A percentile compares a stretch with the other conserved stretches of the same genome.
Evolutionary conservation across 2,329 filamentous ascomycete genomes (phyloP).

Genomic region (Cephalotrichum gorgonifer): DNA sequence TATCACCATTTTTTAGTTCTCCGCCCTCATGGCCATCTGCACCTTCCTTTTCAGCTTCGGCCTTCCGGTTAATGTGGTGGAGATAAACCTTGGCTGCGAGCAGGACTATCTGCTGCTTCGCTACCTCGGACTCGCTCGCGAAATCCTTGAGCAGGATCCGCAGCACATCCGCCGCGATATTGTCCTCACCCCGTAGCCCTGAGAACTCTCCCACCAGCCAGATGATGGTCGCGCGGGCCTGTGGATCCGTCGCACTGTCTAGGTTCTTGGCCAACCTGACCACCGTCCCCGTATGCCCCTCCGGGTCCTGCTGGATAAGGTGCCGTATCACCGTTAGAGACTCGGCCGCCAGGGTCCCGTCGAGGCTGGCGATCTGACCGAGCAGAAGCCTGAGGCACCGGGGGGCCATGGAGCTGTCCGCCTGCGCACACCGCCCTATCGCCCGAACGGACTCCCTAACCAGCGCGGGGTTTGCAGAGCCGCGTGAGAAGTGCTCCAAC

Average conservation of each 20-base stretch:
- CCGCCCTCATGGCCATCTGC: constrained; percentile 15
- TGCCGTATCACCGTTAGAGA: constrained; percentile 91
- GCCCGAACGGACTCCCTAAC: constrained; percentile 85
- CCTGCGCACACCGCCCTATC: constrained; percentile 87
- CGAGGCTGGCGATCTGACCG: constrained; percentile 77
- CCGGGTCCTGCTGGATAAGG: constrained; percentile 83
- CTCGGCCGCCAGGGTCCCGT: constrained; percentile 82
- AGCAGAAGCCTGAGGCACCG: constrained; percentile 77
- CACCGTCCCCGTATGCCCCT: constrained; percentile 73
- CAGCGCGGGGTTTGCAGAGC: constrained; percentile 55
- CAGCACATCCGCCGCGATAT: constrained; percentile 86
- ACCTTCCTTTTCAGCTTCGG: constrained; percentile 25
- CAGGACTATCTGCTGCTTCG: constrained; percentile 84
- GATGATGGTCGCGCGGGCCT: constrained; percentile 86
- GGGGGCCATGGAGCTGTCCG: constrained; percentile 57
- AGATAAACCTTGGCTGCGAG: constrained; percentile 95
- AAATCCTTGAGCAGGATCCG: constrained; percentile 83
- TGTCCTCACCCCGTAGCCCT: constrained; percentile 67
- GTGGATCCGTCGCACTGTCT: constrained; percentile 76
- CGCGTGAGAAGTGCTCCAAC: constrained; percentile 82
- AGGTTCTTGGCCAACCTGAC: constrained; percentile 84
- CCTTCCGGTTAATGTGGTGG: constrained; percentile 65
- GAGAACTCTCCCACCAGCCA: constrained; percentile 97
- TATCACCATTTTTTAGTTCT: constrained; percentile 2
- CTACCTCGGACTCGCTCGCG: constrained; percentile 69